Evolutionary conservation across 805 yeast genomes (phyloP), one percentile per base, ranked within the genome.

Genomic region (Nakazawaea peltata): DNA sequence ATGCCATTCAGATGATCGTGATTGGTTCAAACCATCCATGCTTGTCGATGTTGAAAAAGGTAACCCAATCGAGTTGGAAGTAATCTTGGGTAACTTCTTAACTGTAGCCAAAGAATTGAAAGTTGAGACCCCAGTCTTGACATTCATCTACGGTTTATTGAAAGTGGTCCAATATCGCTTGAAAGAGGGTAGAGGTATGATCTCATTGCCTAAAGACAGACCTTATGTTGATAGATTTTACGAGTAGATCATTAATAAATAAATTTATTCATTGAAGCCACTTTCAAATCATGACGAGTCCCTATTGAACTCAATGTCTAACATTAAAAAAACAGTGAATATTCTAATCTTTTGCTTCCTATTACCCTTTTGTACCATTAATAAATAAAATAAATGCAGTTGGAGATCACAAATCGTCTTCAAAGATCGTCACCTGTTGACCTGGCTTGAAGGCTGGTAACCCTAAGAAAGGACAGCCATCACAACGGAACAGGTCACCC

Each of bases 401-500:
- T n/a, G n/a, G n/a, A n/a, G n/a, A n/a, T n/a, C n/a, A n/a, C 21
- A 32, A 14, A 22, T 37, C 41, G 22, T 37, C 41, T 32, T 33
- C 41, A 26, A 37, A 37, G 19, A 37, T 33, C n/a, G 41, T 37
- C 36, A 92, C 77, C 9, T 78, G 78, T 61, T 92, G 94, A 34
- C 99, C 99, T 1, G 97, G 98, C 60, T 87, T 87, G 71, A 92
- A 92, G 3, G 99, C 97, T 12, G 99, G 99, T 30, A 92, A 66
- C 0, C 99, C 99, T 46, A 92, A 64, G 59, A 80, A 92, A 26
- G 99, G 99, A 61, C 99, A 92, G 2, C 97, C 97, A 47, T 88
- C 95, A 57, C 99, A 92, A 52, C 99, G 69, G 63, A 92, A 92
- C 0, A 98, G 98, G 57, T 92, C 99, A 29, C 99, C 99, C 33